Conservation (phyloP, 345 rosid species). For the Clausena lansium region DNA sequence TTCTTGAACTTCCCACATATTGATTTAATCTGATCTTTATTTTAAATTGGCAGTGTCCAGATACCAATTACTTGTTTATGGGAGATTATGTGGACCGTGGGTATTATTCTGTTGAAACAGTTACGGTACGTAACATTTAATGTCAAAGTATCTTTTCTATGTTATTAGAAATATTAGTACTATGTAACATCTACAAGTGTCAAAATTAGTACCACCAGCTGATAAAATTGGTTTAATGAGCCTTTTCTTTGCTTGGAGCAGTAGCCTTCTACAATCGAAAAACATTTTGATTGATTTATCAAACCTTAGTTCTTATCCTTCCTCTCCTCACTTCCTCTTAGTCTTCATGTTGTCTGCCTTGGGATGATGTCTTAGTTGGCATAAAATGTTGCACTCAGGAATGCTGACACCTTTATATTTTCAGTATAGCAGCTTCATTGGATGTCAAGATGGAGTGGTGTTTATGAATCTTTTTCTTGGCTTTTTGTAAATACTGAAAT, state of each 20-base stretch:
- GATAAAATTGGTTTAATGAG: not conserved
- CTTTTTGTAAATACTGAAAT: not conserved
- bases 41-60: slow-evolving; percentile 77
- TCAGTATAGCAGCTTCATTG: not conserved
- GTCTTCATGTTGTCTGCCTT: not conserved
- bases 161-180: not conserved
- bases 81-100: slow-evolving; percentile 99
- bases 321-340: not conserved
- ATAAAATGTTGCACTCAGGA: not conserved
- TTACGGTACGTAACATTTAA: slow-evolving; percentile 51
- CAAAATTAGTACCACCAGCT: not conserved
- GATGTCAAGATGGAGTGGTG: not conserved
- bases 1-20: not conserved
- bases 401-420: not conserved
- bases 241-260: not conserved
- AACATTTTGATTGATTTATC: not conserved
- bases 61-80: slow-evolving; percentile 96
- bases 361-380: not conserved
- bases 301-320: not conserved
- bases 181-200: not conserved
- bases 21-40: slow-evolving; percentile 8
- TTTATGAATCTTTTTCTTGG: not conserved
- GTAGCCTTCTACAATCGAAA: not conserved
- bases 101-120: slow-evolving; percentile 97
- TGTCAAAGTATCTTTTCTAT: not conserved